Evolutionary conservation across 2,329 filamentous ascomycete genomes (phyloP), one percentile per base, ranked within the genome.

Genomic region (Aquanectria penicillioides): DNA sequence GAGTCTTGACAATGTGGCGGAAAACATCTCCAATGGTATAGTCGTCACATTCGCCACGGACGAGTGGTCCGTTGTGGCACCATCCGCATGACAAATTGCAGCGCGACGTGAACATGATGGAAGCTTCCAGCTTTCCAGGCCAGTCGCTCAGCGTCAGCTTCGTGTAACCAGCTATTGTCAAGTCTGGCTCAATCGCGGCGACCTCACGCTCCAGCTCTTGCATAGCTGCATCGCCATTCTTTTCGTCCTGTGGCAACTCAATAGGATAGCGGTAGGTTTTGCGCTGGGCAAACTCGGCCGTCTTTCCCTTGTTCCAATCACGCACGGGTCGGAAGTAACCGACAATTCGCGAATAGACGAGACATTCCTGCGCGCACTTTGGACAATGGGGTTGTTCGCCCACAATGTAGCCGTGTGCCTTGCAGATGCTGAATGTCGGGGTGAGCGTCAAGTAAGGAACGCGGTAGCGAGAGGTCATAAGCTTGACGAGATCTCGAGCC

Each of bases 241-340:
- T 25, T 5, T 31, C 26, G 0, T 15, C 2, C 0, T 8, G 6
- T 0, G 13, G 17, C 2, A 57, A 25, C 0, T 51, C 57, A 0
- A 48, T 49, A 17, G 54, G 53, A 25, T 69, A 66, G 4, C 46
- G 47, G 23, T 69, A 69, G 0, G 63, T 60, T 4, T 68, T 69
- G 1, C 67, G 57, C 3, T 47, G 36, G 0, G 50, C n/a, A 23
- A 69, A 69, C 25, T 69, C 67, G 5, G 26, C 46, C 2, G 64
- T 41, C n/a, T 69, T 69, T 2, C 67, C 67, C 3, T 55, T 64
- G 6, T 69, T 69, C 67, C 67, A 69, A 13, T 69, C 67, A 1
- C 67, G 53, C 0, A 57, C 65, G 2, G 67, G 66, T 2, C 67
- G 57, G 17, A 69, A 69, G 4, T 69, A 69, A 0, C 67, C 67